Evolutionary conservation across 1,139 yeast genomes (phyloP), one percentile per base, ranked within the genome.

Genomic region (Waltiozyma sp.): DNA sequence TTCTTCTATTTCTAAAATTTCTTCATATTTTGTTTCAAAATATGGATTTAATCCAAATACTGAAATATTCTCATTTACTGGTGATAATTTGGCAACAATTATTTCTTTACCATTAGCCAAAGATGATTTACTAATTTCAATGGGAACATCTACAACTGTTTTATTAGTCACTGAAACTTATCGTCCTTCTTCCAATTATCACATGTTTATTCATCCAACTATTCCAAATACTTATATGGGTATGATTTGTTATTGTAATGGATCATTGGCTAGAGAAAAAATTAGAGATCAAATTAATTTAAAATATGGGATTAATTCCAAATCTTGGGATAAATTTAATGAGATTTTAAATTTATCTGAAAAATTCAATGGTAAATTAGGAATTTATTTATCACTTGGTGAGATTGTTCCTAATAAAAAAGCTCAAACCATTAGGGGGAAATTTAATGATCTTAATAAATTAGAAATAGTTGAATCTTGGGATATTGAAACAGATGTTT

Each of bases 201-300:
- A 88, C 57, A 62, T 87, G 51, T 88, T 88, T 64, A 75, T 77
- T 47, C 96, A 88, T 58, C 96, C 96, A 7, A 81, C 94, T 0
- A 73, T 83, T 52, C 75, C 78, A 1, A 72, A 70, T 33, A 77
- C 80, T 40, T 89, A 79, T 60, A 88, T 88, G 96, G 95, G 94
- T 31, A 88, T 88, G 96, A 76, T 88, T 45, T 88, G 96, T 60
- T 88, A 88, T 60, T 84, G 95, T 59, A 88, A 88, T 60, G 96
- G 96, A 0, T 75, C 96, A 0, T 66, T 88, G 43, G 95, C 96
- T 0, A 69, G 96, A 49, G 96, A 88, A 55, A 70, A 72, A 47
- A 69, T 88, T 7, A 68, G 94, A 40, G 81, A 87, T 59, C 68
- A 65, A 18, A 51, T 88, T 36, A 84, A 83, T 55, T 63, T 64